phyloP scores from a whole-genome alignment of 2,329 filamentous ascomycete species.

The Fusarium floridanum region DNA sequence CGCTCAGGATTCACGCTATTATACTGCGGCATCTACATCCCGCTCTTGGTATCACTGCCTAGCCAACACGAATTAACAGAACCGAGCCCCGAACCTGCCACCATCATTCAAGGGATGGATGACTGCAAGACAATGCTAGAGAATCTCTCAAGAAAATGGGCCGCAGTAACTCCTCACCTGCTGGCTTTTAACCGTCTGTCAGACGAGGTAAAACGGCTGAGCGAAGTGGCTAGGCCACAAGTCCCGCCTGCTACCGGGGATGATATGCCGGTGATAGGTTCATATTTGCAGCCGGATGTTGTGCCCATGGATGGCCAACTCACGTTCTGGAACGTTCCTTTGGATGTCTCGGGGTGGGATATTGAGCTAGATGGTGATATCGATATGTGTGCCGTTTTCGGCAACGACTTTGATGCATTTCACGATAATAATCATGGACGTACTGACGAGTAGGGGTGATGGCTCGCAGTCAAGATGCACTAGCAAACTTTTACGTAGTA shows the following conservation, averaged over 20 bases:
- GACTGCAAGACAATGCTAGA: background rate
- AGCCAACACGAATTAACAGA: accelerated
- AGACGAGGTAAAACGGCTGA: background rate
- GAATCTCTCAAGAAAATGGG: background rate
- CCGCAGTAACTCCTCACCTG: background rate
- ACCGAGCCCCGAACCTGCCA: background rate
- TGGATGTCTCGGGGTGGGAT: background rate
- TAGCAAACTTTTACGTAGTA: background rate
- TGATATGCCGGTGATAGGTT: accelerated
- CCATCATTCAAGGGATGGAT: background rate
- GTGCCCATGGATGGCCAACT: background rate
- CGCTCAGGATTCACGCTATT: background rate
- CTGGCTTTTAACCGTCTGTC: background rate
- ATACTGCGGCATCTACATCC: background rate
- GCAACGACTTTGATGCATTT: background rate
- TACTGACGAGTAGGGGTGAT: background rate
- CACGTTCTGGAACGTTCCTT: background rate
- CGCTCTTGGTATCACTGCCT: background rate
- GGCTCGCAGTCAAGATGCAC: background rate
- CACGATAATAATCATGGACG: background rate
- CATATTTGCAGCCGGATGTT: background rate
- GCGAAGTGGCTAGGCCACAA: too few species aligned
- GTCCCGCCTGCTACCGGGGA: background rate
- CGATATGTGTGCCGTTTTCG: background rate
- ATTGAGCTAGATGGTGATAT: background rate